Evolutionary conservation across 2,329 filamentous ascomycete genomes (phyloP).

Genomic region (Diaporthe nobilis): DNA sequence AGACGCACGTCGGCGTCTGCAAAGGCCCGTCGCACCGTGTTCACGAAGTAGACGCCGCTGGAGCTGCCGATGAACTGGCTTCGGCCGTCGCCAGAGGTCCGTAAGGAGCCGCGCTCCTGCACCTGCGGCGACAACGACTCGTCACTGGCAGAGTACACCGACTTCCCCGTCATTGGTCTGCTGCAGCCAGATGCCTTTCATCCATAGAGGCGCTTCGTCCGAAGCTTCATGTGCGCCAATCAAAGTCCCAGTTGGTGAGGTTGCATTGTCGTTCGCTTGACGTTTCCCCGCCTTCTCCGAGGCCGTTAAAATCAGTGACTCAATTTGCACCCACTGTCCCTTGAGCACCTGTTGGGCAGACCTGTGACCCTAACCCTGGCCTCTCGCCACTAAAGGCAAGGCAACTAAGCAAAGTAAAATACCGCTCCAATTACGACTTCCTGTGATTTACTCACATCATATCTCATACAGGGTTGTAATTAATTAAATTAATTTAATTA

Average conservation of each 20-base stretch:
- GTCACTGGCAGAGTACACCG: slow-evolving; percentile 1
- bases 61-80: slow-evolving; percentile 67
- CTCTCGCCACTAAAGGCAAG: too few relatives aligned
- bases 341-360: too few relatives aligned
- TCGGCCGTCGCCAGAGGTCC: slow-evolving; percentile 15
- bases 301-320: too few relatives aligned
- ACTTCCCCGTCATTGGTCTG: not conserved
- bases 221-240: not conserved
- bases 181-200: not conserved
- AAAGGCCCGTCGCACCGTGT: slow-evolving; percentile 67
- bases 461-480: too few relatives aligned
- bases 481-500: too few relatives aligned
- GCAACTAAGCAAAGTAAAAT: too few relatives aligned
- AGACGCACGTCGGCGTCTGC: slow-evolving; percentile 48
- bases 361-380: too few relatives aligned
- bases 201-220: not conserved
- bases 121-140: not conserved
- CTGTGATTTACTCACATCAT: too few relatives aligned
- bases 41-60: slow-evolving; percentile 67
- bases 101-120: not conserved
- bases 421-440: too few relatives aligned
- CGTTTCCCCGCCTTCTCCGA: not conserved
- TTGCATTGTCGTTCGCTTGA: not conserved
- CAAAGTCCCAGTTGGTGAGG: not conserved
- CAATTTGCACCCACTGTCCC: too few relatives aligned